Base-by-base conservation (phyloP, 768 basidiomycete genomes). In the Epithele typhae region DNA sequence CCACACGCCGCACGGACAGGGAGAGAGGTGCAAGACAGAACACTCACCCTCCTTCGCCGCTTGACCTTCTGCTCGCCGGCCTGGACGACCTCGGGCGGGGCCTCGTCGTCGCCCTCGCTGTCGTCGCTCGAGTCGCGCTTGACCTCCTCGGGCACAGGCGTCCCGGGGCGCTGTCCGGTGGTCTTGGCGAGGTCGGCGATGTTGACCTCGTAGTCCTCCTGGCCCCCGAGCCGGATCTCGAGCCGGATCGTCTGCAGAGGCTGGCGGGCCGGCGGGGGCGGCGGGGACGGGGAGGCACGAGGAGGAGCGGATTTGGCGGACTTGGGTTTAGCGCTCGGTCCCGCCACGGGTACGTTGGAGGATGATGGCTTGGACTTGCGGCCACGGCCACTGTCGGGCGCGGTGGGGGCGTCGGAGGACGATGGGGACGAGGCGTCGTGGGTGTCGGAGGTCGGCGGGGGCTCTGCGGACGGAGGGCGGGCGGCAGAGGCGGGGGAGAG, bases 141-240 rank as follows among this genome's bases (percentile, higher is more conserved):
- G 39, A 54, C 39, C 4, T 68, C 68, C 22, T 36, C 35, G 17
- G 67, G 68, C 0, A 69, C 64, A 3, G 84, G 84, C 0, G 84
- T 83, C 1, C 76, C 67, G 1, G 71, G 70, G 12, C 82, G 71
- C 63, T 87, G 87, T 6, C 86, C 86, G 1, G 81, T 78, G 8
- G 71, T 75, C 53, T 81, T 80, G 23, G 85, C 74, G 25, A 79
- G 66, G 18, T 63, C 54, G 6, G 75, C 56, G 48, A 89, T 76
- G 56, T 89, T 80, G 37, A 89, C 80, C 46, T 85, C 84, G 62
- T 89, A 90, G 54, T 83, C 81, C 1, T 77, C 73, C 1, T 84
- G 85, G 0, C 87, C 87, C 3, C 85, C 87, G 3, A 91, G 75
- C 8, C 39, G 63, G 57, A 91, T 87, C 3, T 82, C 72, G 19